These are phyloP conservation scores for Cenchrus fungigraminus DNA, from an alignment of 176 grass and related monocot species.

Conservation along the genomic window DNA sequence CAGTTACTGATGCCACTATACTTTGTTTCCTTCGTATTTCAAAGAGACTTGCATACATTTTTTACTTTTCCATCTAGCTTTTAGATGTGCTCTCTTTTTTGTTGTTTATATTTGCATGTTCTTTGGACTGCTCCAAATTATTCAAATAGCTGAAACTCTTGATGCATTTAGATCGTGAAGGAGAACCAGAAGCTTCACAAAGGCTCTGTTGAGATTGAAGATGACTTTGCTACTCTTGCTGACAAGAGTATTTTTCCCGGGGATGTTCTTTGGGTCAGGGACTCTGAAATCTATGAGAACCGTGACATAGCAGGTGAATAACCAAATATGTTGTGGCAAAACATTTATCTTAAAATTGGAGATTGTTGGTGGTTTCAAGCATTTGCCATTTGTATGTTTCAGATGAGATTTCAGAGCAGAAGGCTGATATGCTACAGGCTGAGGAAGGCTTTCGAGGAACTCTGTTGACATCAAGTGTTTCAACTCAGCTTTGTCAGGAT, in stretches of 20 bases:
- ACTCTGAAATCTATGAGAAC: conserved; percentile 89
- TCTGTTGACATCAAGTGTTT: conserved; percentile 74
- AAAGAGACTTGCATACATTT: neutral
- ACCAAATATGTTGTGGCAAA: conserved; percentile 13
- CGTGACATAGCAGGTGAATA: conserved; percentile 93
- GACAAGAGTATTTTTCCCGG: conserved; percentile 95
- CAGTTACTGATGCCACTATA: neutral
- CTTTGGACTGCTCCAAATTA: conserved; percentile 22
- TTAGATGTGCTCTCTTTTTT: conserved; percentile 22
- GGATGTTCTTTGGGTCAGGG: conserved; percentile 89
- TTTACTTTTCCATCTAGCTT: conserved; percentile 22
- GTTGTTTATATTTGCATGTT: neutral
- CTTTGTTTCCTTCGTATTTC: conserved; percentile 4
- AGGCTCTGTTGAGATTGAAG: conserved; percentile 83
- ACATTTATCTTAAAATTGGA: conserved; percentile 14
- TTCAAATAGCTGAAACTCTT: conserved; percentile 30
- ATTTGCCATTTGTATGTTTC: conserved; percentile 32
- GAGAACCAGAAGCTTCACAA: conserved; percentile 99
- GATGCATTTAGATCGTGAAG: conserved; percentile 82
- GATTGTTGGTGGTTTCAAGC: conserved; percentile 24
- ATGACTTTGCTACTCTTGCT: conserved; percentile 81
- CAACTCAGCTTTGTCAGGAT: conserved; percentile 60
- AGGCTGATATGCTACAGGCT: conserved; percentile 46
- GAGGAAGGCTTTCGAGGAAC: conserved; percentile 99
- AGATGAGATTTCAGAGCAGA: conserved; percentile 91